These are phyloP conservation scores for Botrytis squamosa DNA, from an alignment of 2,329 filamentous ascomycete species.

Conservation along the genomic window DNA sequence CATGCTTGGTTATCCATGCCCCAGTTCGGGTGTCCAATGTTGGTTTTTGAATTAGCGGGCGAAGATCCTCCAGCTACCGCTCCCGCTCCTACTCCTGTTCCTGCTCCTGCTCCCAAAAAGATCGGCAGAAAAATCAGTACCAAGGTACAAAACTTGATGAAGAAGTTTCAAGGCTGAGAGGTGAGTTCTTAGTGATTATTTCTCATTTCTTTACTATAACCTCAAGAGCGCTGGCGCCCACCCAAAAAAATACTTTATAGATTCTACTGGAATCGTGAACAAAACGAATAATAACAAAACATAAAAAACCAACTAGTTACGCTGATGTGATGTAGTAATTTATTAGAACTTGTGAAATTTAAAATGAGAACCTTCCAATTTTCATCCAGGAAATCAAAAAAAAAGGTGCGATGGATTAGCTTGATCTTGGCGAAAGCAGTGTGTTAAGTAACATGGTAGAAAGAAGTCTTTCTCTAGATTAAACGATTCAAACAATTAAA, in stretches of 20 bases:
- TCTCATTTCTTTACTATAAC: too few species aligned
- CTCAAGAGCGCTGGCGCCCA: not conserved
- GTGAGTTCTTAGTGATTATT: not conserved
- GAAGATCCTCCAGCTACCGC: not conserved
- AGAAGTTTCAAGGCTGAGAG: not conserved
- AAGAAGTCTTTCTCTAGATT: not conserved
- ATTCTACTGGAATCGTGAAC: not conserved
- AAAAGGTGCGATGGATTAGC: not conserved
- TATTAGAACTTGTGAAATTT: not conserved
- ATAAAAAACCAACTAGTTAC: not conserved
- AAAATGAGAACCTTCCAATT: not conserved
- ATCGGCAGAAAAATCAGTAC: not conserved
- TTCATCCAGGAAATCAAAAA: not conserved
- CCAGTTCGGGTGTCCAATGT: not conserved
- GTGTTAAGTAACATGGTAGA: not conserved
- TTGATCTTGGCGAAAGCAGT: not conserved
- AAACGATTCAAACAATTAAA: not conserved
- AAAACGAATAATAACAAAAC: not conserved
- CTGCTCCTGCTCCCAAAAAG: not conserved
- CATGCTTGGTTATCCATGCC: not conserved
- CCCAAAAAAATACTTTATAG: too few species aligned
- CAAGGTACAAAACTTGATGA: not conserved
- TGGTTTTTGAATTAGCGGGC: not conserved
- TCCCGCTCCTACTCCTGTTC: not conserved
- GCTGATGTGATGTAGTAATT: not conserved